Base-by-base conservation (phyloP, 139 green algal species). In the Diplosphaera chodatii region DNA sequence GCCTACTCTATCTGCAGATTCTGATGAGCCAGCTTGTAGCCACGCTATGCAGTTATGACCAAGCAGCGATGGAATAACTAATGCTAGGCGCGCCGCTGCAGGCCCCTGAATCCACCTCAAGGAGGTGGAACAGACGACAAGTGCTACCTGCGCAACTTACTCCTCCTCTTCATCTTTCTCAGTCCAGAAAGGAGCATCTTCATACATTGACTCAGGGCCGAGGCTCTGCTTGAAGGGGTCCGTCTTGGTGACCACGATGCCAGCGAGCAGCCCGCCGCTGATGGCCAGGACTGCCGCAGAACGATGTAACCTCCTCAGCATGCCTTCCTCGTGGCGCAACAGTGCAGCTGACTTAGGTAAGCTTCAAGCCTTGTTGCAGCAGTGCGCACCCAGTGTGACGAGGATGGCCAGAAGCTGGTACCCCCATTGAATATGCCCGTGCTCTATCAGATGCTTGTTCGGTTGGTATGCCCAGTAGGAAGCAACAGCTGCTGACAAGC, bases 401-500 rank as follows among this genome's bases (percentile, higher is more conserved):
- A 77, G 34, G 29, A 79, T 72, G 23, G 55, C 70, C 37, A 62
- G 63, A 1, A 82, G 29, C 40, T 79, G 55, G 25, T 66, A 66
- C 10, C 66, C 34, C 55, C 32, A 27, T 6, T 70, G 34, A 28
- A 31, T n/a, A 22, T 40, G 56, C 23, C 68, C 73, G 37, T 82
- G 71, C 8, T 55, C 32, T 37, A 84, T 37, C 3, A 83, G 31
- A 5, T n/a, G 33, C 16, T 55, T 48, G 21, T 81, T 76, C 55
- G 37, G 21, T 1, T 65, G 32, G 23, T 56, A 56, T 3, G 67
- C 40, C 10, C 16, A 30, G 1, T 76, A 59, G 1, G 64, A 31
- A 13, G 74, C 63, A 0, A 86, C 4, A 23, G 75, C 79, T 20
- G 79, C 73, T 30, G 77, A 73, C 25, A 86, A 37, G 22, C 82